These are phyloP conservation scores for Camellia japonica DNA, from an alignment of 148 eudicot genomes.

Conservation along the genomic window DNA sequence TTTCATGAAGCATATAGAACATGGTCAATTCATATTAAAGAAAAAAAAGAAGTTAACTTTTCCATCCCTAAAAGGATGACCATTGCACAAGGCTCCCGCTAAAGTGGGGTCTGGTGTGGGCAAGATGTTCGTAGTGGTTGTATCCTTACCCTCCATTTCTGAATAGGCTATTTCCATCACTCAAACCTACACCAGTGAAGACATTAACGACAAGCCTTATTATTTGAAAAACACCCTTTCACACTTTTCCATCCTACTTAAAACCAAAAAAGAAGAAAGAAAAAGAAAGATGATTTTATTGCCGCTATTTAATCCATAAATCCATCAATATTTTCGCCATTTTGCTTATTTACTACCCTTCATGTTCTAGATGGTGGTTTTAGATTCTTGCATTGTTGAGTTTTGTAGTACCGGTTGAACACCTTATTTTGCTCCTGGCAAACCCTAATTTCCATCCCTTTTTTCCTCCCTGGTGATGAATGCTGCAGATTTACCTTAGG, in stretches of 20 bases:
- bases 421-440: neutral
- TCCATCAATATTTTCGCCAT: neutral
- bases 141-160: no score
- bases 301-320: neutral
- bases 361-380: neutral
- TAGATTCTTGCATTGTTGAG: neutral
- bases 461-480: neutral
- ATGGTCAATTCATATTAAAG: neutral
- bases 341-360: neutral
- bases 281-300: neutral
- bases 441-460: neutral
- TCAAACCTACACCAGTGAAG: no score
- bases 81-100: no score
- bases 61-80: no score
- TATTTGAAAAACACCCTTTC: no score
- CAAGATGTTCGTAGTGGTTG: no score
- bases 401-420: neutral
- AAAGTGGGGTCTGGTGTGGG: no score
- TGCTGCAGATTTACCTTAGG: slow-evolving; percentile 46
- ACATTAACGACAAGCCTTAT: no score
- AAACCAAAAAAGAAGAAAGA: neutral
- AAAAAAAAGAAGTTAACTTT: no score
- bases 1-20: neutral
- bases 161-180: no score
- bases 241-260: neutral